Percentiles rank a stretch among this genome's conserved stretches.
Evolutionary conservation across 306 rosid genomes (phyloP).

Genomic region (Rosa chinensis): DNA sequence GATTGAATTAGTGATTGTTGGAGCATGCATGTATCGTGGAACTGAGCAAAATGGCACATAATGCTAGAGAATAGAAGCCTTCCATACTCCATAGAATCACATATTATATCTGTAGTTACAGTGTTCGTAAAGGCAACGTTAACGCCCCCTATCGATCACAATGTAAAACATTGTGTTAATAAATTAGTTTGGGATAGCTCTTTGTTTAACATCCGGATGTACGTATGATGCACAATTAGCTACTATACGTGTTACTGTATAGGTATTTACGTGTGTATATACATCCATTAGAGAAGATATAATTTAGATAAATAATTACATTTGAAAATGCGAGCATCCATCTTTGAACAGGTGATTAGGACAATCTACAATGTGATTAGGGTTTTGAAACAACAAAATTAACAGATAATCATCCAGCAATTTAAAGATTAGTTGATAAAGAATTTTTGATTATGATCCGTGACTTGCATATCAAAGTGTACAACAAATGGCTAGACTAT

Average conservation of each 20-base stretch:
- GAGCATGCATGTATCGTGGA: constrained; percentile 1
- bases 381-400: not conserved
- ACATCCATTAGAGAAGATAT: not conserved
- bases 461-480: no score
- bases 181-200: not conserved
- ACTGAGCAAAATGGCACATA: constrained; percentile 11
- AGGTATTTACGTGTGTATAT: rapidly evolving
- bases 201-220: not conserved
- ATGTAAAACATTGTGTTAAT: not conserved
- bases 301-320: not conserved
- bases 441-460: no score
- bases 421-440: no score
- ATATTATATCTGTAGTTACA: not conserved
- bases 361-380: not conserved
- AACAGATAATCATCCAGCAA: not conserved
- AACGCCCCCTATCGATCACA: not conserved
- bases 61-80: constrained; percentile 26
- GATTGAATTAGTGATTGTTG: constrained; percentile 12
- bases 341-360: not conserved
- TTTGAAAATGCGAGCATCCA: not conserved
- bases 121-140: constrained; percentile 25
- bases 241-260: not conserved
- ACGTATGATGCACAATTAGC: not conserved
- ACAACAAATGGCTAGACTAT: no score
- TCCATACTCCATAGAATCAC: constrained; percentile 16